These are phyloP conservation scores for Paralagenidium karlingii DNA, from an alignment of 352 stramenopile species.

Conservation along the genomic window DNA sequence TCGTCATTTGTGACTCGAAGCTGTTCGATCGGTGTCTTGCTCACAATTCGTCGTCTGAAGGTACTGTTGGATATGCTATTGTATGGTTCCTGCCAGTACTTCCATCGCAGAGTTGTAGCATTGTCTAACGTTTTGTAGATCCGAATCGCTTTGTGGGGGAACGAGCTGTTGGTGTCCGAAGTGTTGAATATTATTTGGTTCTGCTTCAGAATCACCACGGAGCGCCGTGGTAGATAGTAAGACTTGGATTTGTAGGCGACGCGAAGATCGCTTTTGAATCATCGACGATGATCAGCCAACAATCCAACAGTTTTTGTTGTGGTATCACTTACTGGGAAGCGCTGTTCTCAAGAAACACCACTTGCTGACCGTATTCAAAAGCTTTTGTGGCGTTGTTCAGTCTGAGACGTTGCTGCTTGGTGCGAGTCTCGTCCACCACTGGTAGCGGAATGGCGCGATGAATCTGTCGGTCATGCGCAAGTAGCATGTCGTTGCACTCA, in stretches of 20 bases:
- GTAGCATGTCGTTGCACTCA: constrained; percentile 35
- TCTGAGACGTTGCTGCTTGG: too few species aligned
- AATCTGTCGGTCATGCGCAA: constrained; percentile 34
- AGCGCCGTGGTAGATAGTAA: constrained; percentile 23
- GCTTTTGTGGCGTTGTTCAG: too few species aligned
- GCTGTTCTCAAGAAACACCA: constrained; percentile 47
- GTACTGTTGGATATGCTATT: too few species aligned
- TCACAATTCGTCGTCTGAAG: constrained; percentile 20
- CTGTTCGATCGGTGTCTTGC: constrained; percentile 30
- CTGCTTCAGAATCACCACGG: constrained; percentile 35
- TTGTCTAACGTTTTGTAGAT: constrained; percentile 25
- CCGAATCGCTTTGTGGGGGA: constrained; percentile 18
- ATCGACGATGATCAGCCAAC: too few species aligned
- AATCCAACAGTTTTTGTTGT: neutral
- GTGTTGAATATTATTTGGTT: constrained; percentile 35
- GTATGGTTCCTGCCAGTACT: constrained; percentile 30
- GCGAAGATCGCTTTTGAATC: constrained; percentile 3
- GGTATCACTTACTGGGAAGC: constrained; percentile 2
- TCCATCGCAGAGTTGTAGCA: constrained; percentile 18
- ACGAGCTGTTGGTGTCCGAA: constrained; percentile 29
- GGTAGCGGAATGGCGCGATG: constrained; percentile 19
- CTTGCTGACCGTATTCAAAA: constrained; percentile 8
- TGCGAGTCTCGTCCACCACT: constrained; percentile 11
- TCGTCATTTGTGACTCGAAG: constrained; percentile 33
- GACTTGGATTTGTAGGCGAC: constrained; percentile 20